Percentiles rank a stretch among this genome's conserved stretches.
Conservation (phyloP, 2,329 filamentous ascomycete species). For the Sporothrix pseudoabietina region DNA sequence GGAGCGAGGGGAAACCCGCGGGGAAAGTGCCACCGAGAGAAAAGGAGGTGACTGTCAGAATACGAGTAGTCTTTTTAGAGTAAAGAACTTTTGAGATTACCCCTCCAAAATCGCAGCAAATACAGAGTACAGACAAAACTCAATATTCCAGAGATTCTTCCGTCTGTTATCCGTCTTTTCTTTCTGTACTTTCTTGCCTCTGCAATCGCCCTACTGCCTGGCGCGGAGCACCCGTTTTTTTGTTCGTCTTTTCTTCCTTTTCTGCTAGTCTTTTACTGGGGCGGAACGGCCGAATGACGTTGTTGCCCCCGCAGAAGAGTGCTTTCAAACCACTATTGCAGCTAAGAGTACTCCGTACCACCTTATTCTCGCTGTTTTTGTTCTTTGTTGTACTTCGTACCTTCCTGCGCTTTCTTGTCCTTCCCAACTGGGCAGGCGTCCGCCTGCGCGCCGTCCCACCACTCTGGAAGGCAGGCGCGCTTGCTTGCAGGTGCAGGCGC, state of each 20-base stretch:
- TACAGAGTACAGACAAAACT: background rate
- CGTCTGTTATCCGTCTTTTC: background rate
- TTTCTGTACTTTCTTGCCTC: background rate
- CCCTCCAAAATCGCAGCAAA: background rate
- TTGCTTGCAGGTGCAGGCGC: background rate
- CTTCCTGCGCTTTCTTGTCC: background rate
- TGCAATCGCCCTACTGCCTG: background rate
- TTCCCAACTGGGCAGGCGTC: constrained; percentile 14
- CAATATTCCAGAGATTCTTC: background rate
- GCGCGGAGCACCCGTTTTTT: constrained; percentile 7
- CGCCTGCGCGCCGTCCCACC: background rate
- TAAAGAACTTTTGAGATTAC: background rate
- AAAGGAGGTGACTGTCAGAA: background rate
- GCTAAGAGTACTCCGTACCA: background rate
- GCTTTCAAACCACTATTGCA: background rate
- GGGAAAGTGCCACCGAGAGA: background rate
- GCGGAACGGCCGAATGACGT: constrained; percentile 23
- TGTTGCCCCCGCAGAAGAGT: background rate
- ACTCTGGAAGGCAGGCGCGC: background rate
- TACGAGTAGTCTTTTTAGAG: background rate
- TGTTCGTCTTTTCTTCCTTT: background rate
- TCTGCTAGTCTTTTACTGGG: background rate
- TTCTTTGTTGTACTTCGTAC: background rate
- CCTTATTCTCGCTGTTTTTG: background rate
- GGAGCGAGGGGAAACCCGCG: background rate